Evolutionary conservation across 331 rosid species (phyloP).

Genomic region (Malus hybrid): DNA sequence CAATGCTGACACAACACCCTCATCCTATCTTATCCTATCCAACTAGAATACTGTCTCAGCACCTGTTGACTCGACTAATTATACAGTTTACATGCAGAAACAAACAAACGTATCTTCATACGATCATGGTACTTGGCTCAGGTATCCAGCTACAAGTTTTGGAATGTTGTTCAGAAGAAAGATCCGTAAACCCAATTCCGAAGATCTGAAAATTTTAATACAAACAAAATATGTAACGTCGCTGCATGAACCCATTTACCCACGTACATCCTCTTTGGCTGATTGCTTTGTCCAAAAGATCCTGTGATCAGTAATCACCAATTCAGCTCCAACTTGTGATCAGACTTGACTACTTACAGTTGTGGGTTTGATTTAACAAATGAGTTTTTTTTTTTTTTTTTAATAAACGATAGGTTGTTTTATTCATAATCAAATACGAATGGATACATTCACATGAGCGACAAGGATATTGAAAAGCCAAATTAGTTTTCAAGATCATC

Average conservation of each 20-base stretch:
- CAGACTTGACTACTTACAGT: not conserved
- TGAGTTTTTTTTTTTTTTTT: too few species aligned
- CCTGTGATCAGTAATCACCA: slow-evolving; percentile 13
- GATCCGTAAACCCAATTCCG: slow-evolving; percentile 28
- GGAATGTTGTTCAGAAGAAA: slow-evolving; percentile 43
- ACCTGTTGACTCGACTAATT: not conserved
- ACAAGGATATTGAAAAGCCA: too few species aligned
- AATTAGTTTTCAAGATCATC: too few species aligned
- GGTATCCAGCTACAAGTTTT: slow-evolving; percentile 42
- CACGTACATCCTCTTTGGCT: slow-evolving; percentile 16
- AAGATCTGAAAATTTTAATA: slow-evolving; percentile 14
- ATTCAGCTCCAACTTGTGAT: not conserved
- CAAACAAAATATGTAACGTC: not conserved
- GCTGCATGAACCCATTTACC: not conserved
- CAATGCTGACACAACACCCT: not conserved
- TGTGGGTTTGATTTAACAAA: not conserved
- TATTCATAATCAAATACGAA: too few species aligned
- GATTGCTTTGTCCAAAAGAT: slow-evolving; percentile 15
- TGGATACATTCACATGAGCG: too few species aligned
- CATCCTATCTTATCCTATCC: not conserved
- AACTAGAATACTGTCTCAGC: not conserved
- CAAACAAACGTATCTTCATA: not conserved
- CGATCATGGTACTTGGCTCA: not conserved
- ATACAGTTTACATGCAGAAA: not conserved
- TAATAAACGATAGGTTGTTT: not conserved